These are phyloP conservation scores for Rosa multiflora DNA, from an alignment of 306 rosid genomes.

Conservation along the genomic window DNA sequence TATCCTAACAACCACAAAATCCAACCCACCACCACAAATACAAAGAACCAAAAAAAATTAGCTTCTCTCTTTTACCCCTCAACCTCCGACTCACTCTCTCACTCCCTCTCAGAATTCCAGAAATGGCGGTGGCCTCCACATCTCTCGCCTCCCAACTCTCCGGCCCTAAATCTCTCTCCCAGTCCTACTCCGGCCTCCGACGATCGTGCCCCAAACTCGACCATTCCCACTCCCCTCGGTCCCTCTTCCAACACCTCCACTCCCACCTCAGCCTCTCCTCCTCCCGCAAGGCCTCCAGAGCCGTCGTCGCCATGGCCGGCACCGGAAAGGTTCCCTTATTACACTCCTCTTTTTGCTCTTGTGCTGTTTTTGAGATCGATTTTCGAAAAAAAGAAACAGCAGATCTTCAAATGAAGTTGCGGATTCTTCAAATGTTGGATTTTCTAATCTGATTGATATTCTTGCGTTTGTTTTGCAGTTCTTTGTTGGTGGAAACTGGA, in stretches of 20 bases:
- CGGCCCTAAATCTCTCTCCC: constrained; percentile 38
- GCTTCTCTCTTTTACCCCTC: neutral
- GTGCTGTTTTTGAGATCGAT: neutral
- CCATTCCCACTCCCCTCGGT: constrained; percentile 14
- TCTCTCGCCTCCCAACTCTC: constrained; percentile 78
- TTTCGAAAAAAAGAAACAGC: neutral
- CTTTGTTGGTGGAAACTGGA: constrained; percentile 98
- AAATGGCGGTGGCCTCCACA: constrained; percentile 77
- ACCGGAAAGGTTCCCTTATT: constrained; percentile 60
- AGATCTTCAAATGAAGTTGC: neutral
- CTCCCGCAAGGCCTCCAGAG: constrained; percentile 58
- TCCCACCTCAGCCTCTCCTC: constrained; percentile 67
- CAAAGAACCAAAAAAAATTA: neutral
- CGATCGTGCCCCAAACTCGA: constrained; percentile 54
- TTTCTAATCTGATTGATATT: constrained; percentile 6
- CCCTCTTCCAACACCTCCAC: constrained; percentile 46
- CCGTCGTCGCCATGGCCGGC: constrained; percentile 85
- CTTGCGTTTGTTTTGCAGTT: constrained; percentile 52
- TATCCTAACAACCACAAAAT: constrained; percentile 24
- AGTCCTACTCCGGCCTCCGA: constrained; percentile 52
- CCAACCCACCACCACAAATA: constrained; percentile 1
- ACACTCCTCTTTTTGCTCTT: neutral
- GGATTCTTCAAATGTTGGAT: neutral
- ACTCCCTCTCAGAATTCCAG: neutral
- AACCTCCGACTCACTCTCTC: neutral